A percentile compares a stretch with the other conserved stretches of the same genome.
These are phyloP conservation scores for Linnemannia hyalina DNA, from an alignment of 192 early-diverging fungal species.

Conservation along the genomic window DNA sequence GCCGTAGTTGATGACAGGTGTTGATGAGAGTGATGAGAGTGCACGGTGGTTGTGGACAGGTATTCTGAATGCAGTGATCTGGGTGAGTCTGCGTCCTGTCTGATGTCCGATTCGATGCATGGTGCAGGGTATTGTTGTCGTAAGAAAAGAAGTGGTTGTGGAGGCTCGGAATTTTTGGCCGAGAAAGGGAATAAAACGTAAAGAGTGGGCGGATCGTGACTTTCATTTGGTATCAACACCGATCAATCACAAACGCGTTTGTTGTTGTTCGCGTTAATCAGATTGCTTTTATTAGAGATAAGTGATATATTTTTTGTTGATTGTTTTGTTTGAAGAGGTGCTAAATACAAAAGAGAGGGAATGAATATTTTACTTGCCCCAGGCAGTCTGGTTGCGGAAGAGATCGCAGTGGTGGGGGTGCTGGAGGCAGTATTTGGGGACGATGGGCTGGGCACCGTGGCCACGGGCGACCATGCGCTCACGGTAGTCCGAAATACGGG, in stretches of 20 bases:
- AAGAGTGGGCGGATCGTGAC: not conserved
- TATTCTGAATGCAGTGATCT: not conserved
- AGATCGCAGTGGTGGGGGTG: conserved; percentile 57
- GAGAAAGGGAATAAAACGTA: not conserved
- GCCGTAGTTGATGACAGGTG: not conserved
- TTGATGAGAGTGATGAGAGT: conserved; percentile 25
- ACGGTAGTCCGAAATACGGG: conserved; percentile 76
- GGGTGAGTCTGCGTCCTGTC: not conserved
- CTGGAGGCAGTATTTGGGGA: conserved; percentile 56
- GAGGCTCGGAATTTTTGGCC: not conserved
- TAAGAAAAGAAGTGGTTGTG: not conserved
- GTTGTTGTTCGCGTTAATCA: too few species aligned
- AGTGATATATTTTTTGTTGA: not conserved
- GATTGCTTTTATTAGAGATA: too few species aligned
- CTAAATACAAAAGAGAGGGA: not conserved
- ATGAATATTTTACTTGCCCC: conserved; percentile 36
- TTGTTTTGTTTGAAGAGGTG: not conserved
- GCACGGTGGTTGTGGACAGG: not conserved
- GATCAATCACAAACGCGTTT: too few species aligned
- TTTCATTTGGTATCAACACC: too few species aligned
- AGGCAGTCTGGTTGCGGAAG: conserved; percentile 51
- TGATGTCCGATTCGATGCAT: conserved; percentile 38
- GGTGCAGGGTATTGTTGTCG: not conserved
- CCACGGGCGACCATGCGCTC: conserved; percentile 77
- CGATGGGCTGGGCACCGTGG: conserved; percentile 71